These are phyloP conservation scores for Xylariaceae sp. DNA, from an alignment of 2,329 filamentous ascomycete genomes.

Conservation along the genomic window DNA sequence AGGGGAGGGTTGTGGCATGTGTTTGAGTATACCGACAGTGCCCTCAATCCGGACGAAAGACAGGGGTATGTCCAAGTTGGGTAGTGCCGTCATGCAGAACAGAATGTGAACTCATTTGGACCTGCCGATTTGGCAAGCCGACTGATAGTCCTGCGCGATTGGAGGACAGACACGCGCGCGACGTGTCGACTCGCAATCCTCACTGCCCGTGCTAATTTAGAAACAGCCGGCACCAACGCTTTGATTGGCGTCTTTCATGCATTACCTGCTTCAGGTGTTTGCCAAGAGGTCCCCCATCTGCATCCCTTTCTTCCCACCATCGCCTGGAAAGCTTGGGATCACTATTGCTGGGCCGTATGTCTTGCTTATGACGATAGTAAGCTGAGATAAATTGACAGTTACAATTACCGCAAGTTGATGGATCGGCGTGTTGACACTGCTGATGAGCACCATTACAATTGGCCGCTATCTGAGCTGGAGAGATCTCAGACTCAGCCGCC, in stretches of 20 bases:
- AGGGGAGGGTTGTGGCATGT: too few species aligned
- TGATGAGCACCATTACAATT: too few species aligned
- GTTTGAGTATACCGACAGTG: too few species aligned
- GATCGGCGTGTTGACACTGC: not conserved
- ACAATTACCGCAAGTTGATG: not conserved
- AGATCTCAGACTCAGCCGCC: too few species aligned
- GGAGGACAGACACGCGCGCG: slow-evolving; percentile 4
- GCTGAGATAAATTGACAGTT: too few species aligned
- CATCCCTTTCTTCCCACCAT: not conserved
- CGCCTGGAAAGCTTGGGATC: not conserved
- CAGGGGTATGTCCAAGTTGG: too few species aligned
- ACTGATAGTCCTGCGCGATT: not conserved
- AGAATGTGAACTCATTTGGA: too few species aligned
- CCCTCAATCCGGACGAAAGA: too few species aligned
- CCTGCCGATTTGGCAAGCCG: not conserved
- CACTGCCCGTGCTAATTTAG: slow-evolving; percentile 20
- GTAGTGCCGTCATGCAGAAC: too few species aligned
- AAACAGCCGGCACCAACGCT: slow-evolving; percentile 9
- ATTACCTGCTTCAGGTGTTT: slow-evolving; percentile 9
- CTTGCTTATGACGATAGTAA: too few species aligned
- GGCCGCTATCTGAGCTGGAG: too few species aligned
- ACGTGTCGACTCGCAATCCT: slow-evolving; percentile 14
- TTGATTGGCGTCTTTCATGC: slow-evolving; percentile 22
- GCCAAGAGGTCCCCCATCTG: slow-evolving; percentile 8
- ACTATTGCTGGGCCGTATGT: not conserved